A percentile compares a stretch with the other conserved stretches of the same genome.
Conservation (phyloP, 2,329 filamentous ascomycete species). For the Cercospora berteroae region DNA sequence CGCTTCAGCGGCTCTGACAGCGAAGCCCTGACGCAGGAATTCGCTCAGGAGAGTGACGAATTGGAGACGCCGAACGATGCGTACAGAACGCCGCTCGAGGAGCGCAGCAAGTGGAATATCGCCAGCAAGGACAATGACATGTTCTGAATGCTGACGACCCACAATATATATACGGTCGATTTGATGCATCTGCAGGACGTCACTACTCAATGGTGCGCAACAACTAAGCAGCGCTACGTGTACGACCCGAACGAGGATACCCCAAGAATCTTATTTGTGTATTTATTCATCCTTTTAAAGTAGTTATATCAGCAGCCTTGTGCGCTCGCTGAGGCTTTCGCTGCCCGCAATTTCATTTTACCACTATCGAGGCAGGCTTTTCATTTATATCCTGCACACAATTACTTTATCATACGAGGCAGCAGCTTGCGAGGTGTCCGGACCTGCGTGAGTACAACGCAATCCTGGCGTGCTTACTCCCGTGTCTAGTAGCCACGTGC, state of each 20-base stretch:
- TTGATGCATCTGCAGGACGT: not conserved
- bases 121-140: conserved; percentile 24
- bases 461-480: not conserved
- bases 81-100: conserved; percentile 34
- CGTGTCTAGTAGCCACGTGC: not conserved
- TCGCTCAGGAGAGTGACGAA: conserved; percentile 17
- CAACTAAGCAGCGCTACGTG: not conserved
- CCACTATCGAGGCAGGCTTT: not conserved
- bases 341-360: not conserved
- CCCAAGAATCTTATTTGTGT: not conserved
- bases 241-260: not conserved
- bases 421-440: no score
- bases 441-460: no score
- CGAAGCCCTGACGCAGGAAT: conserved; percentile 20
- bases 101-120: conserved; percentile 26
- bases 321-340: not conserved
- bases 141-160: conserved; percentile 23
- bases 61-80: conserved; percentile 29
- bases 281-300: not conserved
- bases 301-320: not conserved
- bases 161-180: not conserved
- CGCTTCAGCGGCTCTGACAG: conserved; percentile 32
- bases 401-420: no score
- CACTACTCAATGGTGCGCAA: not conserved
- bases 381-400: no score